Conservation (phyloP, 176 grass and related monocot species). For the Aegilops bicornis region DNA sequence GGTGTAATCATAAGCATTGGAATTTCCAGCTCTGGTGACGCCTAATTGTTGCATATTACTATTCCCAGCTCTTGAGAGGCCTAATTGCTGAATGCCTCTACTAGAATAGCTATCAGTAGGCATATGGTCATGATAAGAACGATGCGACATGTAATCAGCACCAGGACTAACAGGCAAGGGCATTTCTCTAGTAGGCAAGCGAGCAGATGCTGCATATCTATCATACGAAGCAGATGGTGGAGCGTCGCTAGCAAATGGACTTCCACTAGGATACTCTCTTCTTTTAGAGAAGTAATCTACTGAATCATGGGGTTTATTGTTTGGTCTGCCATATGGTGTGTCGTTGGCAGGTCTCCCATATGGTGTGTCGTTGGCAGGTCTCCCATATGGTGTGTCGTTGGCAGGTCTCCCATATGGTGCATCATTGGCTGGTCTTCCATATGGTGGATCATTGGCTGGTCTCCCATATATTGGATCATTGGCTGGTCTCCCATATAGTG, state of each 20-base stretch:
- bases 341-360: conserved; percentile 24
- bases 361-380: conserved; percentile 25
- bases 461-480: conserved; percentile 34
- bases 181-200: conserved; percentile 42
- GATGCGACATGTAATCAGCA: conserved; percentile 31
- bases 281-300: conserved; percentile 47
- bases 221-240: conserved; percentile 30
- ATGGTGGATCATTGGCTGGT: conserved; percentile 20
- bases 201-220: conserved; percentile 44
- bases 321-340: conserved; percentile 39
- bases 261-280: conserved; percentile 48
- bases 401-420: conserved; percentile 30
- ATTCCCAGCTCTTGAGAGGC: conserved; percentile 31
- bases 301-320: conserved; percentile 37
- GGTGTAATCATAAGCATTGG: conserved; percentile 57
- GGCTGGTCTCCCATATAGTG: conserved; percentile 35
- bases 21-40: conserved; percentile 54
- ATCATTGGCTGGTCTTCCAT: conserved; percentile 38
- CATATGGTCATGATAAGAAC: conserved; percentile 41
- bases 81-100: conserved; percentile 40
- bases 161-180: conserved; percentile 41
- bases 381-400: conserved; percentile 20
- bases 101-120: conserved; percentile 50
- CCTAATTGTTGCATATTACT: conserved; percentile 42
- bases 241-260: conserved; percentile 35